phyloP scores from a whole-genome alignment of 2,329 filamentous ascomycete genomes.

The Leptoxyphium fumago region DNA sequence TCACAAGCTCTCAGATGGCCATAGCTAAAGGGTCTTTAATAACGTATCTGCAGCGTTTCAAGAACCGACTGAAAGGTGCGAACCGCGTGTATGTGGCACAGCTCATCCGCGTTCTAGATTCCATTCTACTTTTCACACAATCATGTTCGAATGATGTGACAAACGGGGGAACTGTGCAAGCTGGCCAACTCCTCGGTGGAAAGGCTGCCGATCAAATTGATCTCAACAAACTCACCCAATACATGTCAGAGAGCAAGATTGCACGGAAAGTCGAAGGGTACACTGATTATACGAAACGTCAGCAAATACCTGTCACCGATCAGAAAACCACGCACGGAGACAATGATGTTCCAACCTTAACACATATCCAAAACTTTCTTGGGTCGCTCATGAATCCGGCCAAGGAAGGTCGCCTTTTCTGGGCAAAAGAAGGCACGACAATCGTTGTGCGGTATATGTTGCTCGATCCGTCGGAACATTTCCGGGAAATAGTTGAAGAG shows the following conservation, averaged over 20 bases:
- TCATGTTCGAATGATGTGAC: constrained; percentile 10
- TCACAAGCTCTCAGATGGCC: constrained; percentile 59
- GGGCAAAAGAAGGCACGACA: constrained; percentile 31
- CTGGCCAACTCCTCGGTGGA: constrained; percentile 58
- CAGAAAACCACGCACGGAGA: constrained; percentile 4
- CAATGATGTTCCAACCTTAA: constrained; percentile 37
- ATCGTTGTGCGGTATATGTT: constrained; percentile 69
- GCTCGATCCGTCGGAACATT: constrained; percentile 80
- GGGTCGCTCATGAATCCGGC: constrained; percentile 76
- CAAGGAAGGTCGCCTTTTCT: constrained; percentile 47
- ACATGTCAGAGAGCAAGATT: constrained; percentile 82
- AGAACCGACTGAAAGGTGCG: constrained; percentile 74
- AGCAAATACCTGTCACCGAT: constrained; percentile 6
- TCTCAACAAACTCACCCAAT: constrained; percentile 71
- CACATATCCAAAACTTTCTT: constrained; percentile 55
- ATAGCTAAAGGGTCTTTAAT: constrained; percentile 61
- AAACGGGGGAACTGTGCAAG: constrained; percentile 52
- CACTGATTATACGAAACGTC: constrained; percentile 40
- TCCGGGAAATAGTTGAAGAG: constrained; percentile 71
- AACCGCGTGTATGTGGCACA: constrained; percentile 87
- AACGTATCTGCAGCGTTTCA: constrained; percentile 73
- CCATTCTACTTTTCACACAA: constrained; percentile 32
- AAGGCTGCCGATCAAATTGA: constrained; percentile 95
- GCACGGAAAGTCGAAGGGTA: constrained; percentile 93
- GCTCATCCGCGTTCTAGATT: constrained; percentile 68